Base-by-base conservation (phyloP, 169 alveolate genomes). In the Plasmodium vinckei region DNA sequence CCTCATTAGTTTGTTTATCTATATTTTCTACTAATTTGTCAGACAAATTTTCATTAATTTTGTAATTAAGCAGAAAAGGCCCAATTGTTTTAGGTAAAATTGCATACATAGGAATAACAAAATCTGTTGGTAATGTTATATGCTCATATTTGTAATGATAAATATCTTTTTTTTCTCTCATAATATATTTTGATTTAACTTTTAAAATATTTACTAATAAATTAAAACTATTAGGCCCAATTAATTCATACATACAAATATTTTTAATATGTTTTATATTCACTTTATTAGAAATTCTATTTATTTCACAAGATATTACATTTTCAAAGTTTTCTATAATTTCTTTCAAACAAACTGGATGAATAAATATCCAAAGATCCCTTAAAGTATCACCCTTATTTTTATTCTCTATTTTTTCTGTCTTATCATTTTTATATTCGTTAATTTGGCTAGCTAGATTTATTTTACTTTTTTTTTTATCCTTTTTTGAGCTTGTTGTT, bases 191-290 rank as follows among this genome's bases (percentile, higher is more conserved):
- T 9, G n/a, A 65, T 64, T 79, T 79, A 46, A 65, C 46, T 64
- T 67, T 79, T 21, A 79, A 79, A 65, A 79, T 65, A 54, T 79
- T 79, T 69, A 49, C 12, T 21, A 79, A 47, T 17, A 79, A 15
- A 6, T 68, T 61, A 57, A 79, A 57, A 69, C 89, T 79, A 15
- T 33, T 53, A 1, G 89, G 89, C 0, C 89, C 89, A 15, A 79
- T 79, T 54, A 79, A 33, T 46, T 79, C 89, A 27, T 79, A 79
- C 89, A 79, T 79, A 46, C 89, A 79, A n/a, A 79, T 79, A 65
- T 79, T 44, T 59, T 64, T 79, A 57, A 79, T 60, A 57, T 79
- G 89, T 79, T 65, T 79, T 65, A 79, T 42, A 65, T 23, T n/a
- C 3, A 79, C 47, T 27, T 15, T n/a, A 33, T 33, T 0, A 5